Base-by-base conservation (phyloP, 2,329 filamentous ascomycete species). In the Alternaria solani region DNA sequence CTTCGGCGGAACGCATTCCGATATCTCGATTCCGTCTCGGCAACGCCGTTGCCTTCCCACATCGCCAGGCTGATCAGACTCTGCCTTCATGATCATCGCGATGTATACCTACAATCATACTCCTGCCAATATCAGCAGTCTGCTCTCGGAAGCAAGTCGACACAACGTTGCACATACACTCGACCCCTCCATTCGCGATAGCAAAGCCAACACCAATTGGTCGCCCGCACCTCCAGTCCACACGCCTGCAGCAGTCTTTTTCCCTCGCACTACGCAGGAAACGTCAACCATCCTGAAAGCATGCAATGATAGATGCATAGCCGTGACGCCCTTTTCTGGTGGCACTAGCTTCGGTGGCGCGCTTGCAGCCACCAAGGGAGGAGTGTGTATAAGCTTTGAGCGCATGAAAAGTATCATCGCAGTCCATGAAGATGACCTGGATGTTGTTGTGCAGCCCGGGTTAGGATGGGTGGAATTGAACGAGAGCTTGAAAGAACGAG, bases 291-390 rank as follows among this genome's bases (percentile, higher is more conserved):
- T 97, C 55, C 91, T 96, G 86, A 92, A 93, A 81, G 82, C 96
- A 57, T 97, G 93, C 80, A 91, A 96, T 76, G 78, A 81, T 69
- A 84, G 93, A 30, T 83, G 84, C 47, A 93, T 97, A 64, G 93
- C 94, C 4, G 91, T 96, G n/a, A 93, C 91, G 1, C 89, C 89
- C 0, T 96, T 92, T 80, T 91, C 89, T 51, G 94, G 93, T 28
- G 94, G 94, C 30, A 97, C 94, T 8, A 93, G 90, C 70, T 83
- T 97, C 25, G 94, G 96, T 77, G 94, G 94, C 3, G 91, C 96
- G 76, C 94, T 91, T 76, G 88, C 92, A 1, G 87, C 92, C 1
- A 95, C 91, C 7, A 82, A 88, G 64, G 90, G 91, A 57, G 94
- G 94, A 7, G 86, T 97, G 20, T 94, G 91, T 68, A 84, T 97